A percentile compares a stretch with the other conserved stretches of the same genome.
Evolutionary conservation across 169 alveolate genomes (phyloP).

Genomic region (Plasmodium malariae): DNA sequence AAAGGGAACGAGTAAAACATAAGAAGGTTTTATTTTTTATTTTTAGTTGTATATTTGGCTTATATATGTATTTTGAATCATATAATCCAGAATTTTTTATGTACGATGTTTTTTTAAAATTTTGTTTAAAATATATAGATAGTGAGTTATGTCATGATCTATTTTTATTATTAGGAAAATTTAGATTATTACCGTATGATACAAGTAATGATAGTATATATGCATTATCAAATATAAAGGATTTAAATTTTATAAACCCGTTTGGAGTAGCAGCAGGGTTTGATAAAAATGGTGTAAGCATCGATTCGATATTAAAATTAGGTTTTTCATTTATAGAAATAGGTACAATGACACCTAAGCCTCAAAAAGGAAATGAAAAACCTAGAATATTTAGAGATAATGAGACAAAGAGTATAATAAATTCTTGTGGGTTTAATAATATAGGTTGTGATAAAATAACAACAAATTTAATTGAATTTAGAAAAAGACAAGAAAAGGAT

Average conservation of each 20-base stretch:
- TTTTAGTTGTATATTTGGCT: conserved; percentile 15
- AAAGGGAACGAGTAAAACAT: conserved; percentile 36
- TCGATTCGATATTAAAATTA: conserved; percentile 80
- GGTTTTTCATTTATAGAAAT: conserved; percentile 92
- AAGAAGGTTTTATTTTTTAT: conserved; percentile 36
- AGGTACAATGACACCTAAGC: conserved; percentile 89
- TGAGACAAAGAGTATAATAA: conserved; percentile 84
- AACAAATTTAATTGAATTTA: conserved; percentile 78
- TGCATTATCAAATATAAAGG: conserved; percentile 14
- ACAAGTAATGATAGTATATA: conserved; percentile 76
- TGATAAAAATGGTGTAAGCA: conserved; percentile 89
- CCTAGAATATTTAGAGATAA: conserved; percentile 88
- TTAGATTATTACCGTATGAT: conserved; percentile 82
- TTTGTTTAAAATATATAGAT: conserved; percentile 80
- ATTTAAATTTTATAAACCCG: conserved; percentile 64
- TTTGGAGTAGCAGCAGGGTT: conserved; percentile 92
- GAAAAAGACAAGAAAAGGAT: conserved; percentile 82
- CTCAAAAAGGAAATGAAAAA: conserved; percentile 89
- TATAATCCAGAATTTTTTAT: conserved; percentile 76
- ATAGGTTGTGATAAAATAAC: conserved; percentile 85
- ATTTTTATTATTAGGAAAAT: conserved; percentile 79
- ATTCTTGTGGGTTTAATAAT: conserved; percentile 90
- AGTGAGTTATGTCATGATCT: conserved; percentile 82
- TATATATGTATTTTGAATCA: conserved; percentile 65
- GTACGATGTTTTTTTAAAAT: conserved; percentile 77